Percentiles rank a stretch among this genome's conserved stretches.
Evolutionary conservation across 768 basidiomycete genomes (phyloP).

Genomic region (Thelephora aurantiotincta): DNA sequence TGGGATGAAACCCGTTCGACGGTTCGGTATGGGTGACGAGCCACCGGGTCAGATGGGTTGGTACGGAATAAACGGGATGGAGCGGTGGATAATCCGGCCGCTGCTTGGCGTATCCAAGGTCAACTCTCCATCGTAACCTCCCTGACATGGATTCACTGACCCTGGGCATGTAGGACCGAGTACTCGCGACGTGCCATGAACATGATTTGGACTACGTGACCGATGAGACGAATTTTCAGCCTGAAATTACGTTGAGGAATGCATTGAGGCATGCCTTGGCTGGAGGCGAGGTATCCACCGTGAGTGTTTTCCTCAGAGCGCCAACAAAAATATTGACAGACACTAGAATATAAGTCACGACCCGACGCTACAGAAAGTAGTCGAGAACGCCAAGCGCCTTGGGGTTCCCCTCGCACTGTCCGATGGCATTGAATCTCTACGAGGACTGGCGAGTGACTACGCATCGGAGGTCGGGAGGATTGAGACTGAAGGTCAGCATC

Average conservation of each 20-base stretch:
- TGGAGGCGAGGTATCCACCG: constrained; percentile 7
- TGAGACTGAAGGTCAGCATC: constrained; percentile 28
- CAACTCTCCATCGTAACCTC: constrained; percentile 1
- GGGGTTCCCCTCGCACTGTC: constrained; percentile 17
- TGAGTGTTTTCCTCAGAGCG: constrained; percentile 7
- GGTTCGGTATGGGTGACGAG: constrained; percentile 66
- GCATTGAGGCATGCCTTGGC: constrained; percentile 40
- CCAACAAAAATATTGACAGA: not conserved
- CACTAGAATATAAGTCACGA: not conserved
- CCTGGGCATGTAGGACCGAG: constrained; percentile 38
- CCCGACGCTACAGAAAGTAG: not conserved
- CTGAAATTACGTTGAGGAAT: constrained; percentile 58
- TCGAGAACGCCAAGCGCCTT: constrained; percentile 10
- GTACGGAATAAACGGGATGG: constrained; percentile 44
- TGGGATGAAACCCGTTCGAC: constrained; percentile 52
- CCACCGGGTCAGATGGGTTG: constrained; percentile 18
- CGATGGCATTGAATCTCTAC: constrained; percentile 23
- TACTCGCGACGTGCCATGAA: constrained; percentile 65
- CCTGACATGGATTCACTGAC: not conserved
- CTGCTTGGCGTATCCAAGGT: constrained; percentile 61
- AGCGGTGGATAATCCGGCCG: constrained; percentile 58
- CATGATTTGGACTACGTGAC: constrained; percentile 44
- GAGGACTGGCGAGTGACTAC: constrained; percentile 23
- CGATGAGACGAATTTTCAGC: constrained; percentile 66
- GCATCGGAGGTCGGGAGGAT: constrained; percentile 22